A percentile compares a stretch with the other conserved stretches of the same genome.
These are phyloP conservation scores for Pseudevernia furfuracea DNA, from an alignment of 495 filamentous ascomycete species.

Conservation along the genomic window DNA sequence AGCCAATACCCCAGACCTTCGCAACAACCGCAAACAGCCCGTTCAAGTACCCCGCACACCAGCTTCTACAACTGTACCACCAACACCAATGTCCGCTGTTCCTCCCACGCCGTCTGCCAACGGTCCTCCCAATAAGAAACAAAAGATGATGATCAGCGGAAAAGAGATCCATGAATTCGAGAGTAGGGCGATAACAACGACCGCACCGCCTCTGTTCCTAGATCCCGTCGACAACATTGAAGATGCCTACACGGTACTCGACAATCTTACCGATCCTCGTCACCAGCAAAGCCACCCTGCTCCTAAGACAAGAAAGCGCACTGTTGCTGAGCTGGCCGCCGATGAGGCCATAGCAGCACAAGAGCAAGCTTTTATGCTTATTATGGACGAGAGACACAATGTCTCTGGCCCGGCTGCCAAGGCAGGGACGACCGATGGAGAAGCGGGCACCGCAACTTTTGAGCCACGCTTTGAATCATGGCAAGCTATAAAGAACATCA, in stretches of 20 bases:
- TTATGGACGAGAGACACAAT: slow-evolving; percentile 77
- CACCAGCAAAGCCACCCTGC: slow-evolving; percentile 68
- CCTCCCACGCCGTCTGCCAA: slow-evolving; percentile 49
- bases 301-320: slow-evolving; percentile 86
- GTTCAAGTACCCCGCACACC: slow-evolving; percentile 41
- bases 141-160: slow-evolving; percentile 70
- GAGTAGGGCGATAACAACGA: slow-evolving; percentile 57
- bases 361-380: slow-evolving; percentile 85
- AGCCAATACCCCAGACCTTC: slow-evolving; percentile 59
- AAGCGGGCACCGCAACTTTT: slow-evolving; percentile 59
- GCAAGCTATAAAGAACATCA: slow-evolving; percentile 82
- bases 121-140: slow-evolving; percentile 55
- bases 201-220: slow-evolving; percentile 67
- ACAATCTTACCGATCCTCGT: slow-evolving; percentile 63
- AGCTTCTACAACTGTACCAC: slow-evolving; percentile 46
- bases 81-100: slow-evolving; percentile 56
- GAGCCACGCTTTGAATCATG: slow-evolving; percentile 85
- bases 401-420: slow-evolving; percentile 52
- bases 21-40: slow-evolving; percentile 37
- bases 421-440: slow-evolving; percentile 64
- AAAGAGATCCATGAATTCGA: slow-evolving; percentile 66
- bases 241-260: slow-evolving; percentile 59
- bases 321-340: slow-evolving; percentile 84
- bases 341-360: slow-evolving; percentile 87
- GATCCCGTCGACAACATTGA: slow-evolving; percentile 61